Conservation (phyloP, 1,284 basidiomycete species). For the Athelia psychrophila region DNA sequence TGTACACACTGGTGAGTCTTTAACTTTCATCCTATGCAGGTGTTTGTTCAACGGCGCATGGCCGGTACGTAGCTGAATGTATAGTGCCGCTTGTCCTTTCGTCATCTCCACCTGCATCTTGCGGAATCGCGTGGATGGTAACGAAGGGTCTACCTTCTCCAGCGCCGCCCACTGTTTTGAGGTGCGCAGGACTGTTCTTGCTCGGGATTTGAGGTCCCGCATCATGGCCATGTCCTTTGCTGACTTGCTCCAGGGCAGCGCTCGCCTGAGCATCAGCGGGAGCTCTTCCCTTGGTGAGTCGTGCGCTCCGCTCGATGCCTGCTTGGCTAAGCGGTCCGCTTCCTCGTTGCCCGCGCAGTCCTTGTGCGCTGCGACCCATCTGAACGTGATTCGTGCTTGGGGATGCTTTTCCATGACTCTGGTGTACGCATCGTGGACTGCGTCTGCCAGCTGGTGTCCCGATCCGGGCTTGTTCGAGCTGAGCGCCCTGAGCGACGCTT, state of each 20-base stretch:
- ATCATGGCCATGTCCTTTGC: conserved; percentile 1
- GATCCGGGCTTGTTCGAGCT: neutral
- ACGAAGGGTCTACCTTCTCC: neutral
- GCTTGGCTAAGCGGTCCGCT: conserved; percentile 14
- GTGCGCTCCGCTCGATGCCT: conserved; percentile 9
- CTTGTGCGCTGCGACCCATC: conserved; percentile 13
- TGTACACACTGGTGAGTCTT: conserved; percentile 18
- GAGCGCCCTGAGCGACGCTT: neutral
- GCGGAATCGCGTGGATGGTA: conserved; percentile 1
- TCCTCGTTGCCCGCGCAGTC: conserved; percentile 16
- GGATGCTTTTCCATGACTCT: neutral
- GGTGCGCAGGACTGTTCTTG: neutral
- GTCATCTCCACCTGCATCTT: conserved; percentile 5
- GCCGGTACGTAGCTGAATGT: conserved; percentile 27
- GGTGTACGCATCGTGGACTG: neutral
- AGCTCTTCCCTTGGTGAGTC: conserved; percentile 6
- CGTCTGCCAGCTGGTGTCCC: neutral
- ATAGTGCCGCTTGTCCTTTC: conserved; percentile 11
- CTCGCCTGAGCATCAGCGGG: conserved; percentile 6
- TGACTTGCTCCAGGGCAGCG: conserved; percentile 2
- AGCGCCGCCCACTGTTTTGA: neutral
- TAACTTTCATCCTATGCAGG: conserved; percentile 17
- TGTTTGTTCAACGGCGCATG: conserved; percentile 23
- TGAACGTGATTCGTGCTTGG: neutral
- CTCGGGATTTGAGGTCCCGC: neutral